These are phyloP conservation scores for Globisporangium orthogonon DNA, from an alignment of 352 stramenopile species.

Conservation along the genomic window DNA sequence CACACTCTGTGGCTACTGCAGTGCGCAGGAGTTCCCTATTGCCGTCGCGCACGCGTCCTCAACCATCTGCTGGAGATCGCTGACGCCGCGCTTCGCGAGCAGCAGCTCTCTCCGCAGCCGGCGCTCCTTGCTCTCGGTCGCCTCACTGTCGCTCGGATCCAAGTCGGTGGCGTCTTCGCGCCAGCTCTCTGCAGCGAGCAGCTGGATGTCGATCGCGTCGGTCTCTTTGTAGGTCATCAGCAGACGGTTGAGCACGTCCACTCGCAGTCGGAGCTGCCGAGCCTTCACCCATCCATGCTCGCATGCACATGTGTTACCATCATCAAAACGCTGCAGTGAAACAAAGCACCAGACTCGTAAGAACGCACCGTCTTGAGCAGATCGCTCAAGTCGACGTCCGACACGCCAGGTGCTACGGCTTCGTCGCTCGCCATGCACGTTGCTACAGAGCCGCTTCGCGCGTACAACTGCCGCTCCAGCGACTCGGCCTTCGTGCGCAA, in stretches of 20 bases:
- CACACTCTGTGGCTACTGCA: slow-evolving; percentile 19
- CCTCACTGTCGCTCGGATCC: neutral
- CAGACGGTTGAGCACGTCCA: slow-evolving; percentile 23
- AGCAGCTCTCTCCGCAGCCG: slow-evolving; percentile 4
- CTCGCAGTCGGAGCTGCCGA: slow-evolving; percentile 17
- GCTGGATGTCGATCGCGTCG: slow-evolving; percentile 28
- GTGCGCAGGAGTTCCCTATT: slow-evolving; percentile 31
- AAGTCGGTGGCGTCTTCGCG: neutral
- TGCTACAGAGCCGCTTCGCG: neutral
- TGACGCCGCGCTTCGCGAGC: slow-evolving; percentile 11
- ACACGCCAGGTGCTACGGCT: too few relatives aligned
- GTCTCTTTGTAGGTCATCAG: slow-evolving; percentile 28
- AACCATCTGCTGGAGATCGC: slow-evolving; percentile 27
- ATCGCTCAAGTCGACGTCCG: neutral
- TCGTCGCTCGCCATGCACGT: too few relatives aligned
- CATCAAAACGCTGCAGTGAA: too few relatives aligned
- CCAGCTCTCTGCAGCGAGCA: slow-evolving; percentile 10
- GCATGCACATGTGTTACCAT: neutral
- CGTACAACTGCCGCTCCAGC: slow-evolving; percentile 5
- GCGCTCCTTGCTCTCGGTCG: slow-evolving; percentile 1
- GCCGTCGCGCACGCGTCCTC: slow-evolving; percentile 35
- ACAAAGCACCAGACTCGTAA: neutral
- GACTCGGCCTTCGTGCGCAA: slow-evolving; percentile 2
- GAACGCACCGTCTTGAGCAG: neutral
- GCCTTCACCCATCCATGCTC: slow-evolving; percentile 16